Base-by-base conservation (phyloP, 352 stramenopile genomes). In the Phytophthora ramorum region DNA sequence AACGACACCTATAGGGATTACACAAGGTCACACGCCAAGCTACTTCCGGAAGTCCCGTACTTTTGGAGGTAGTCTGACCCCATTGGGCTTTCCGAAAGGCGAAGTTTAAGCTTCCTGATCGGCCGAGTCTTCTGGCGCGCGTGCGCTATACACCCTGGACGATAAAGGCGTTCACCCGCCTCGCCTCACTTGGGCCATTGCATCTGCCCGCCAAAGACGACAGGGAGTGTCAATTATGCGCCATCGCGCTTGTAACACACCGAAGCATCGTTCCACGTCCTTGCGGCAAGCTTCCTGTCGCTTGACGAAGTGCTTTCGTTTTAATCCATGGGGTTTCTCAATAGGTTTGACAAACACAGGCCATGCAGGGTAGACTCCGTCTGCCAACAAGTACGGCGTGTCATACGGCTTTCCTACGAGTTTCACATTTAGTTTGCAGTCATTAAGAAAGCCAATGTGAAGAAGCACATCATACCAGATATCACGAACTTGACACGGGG, bases 161-260 rank as follows among this genome's bases (percentile, higher is more conserved):
- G n/a, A n/a, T n/a, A n/a, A n/a, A n/a, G n/a, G n/a, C n/a, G n/a
- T n/a, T n/a, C n/a, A n/a, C n/a, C n/a, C n/a, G n/a, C n/a, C n/a
- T n/a, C n/a, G n/a, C n/a, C n/a, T n/a, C n/a, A n/a, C n/a, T n/a
- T n/a, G n/a, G n/a, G n/a, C n/a, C n/a, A n/a, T n/a, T n/a, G n/a
- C n/a, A n/a, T n/a, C n/a, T n/a, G n/a, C n/a, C n/a, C n/a, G n/a
- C n/a, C n/a, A n/a, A n/a, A n/a, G n/a, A n/a, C n/a, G n/a, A n/a
- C n/a, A n/a, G n/a, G 34, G 34, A 4, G 8, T n/a, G 12, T 40
- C 34, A 3, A 40, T 40, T 14, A 59, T 50, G 5, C 52, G 20
- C 52, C 24, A 50, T 3, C 51, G 37, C 2, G 52, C 52, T 34
- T 50, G 52, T 0, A 59, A 7, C 2, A 59, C 52, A 9, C 52